Percentiles rank a stretch among this genome's conserved stretches.
phyloP scores from a whole-genome alignment of 169 alveolate species.

The Plasmodium ovale region DNA sequence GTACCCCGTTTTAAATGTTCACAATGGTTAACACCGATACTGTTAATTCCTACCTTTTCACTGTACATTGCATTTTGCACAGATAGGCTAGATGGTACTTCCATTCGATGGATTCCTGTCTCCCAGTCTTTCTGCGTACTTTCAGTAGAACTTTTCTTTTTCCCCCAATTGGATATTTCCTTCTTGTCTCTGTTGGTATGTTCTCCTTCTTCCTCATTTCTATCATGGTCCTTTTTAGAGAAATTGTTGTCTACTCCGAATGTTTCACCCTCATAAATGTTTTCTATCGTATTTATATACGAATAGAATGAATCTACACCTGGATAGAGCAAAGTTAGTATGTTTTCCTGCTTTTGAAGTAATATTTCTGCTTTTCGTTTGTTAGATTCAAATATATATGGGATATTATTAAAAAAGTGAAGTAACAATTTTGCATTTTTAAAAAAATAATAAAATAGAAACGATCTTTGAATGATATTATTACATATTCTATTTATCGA shows the following conservation, averaged over 20 bases:
- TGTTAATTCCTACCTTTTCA: background rate
- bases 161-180: background rate
- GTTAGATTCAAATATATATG: constrained; percentile 39
- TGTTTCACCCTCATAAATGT: background rate
- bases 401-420: constrained; percentile 42
- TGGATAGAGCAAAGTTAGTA: constrained; percentile 53
- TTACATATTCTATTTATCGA: background rate
- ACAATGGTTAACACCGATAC: background rate
- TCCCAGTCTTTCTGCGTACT: background rate
- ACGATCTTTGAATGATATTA: background rate
- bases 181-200: background rate
- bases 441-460: constrained; percentile 29
- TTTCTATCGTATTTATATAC: constrained; percentile 35
- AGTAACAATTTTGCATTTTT: constrained; percentile 15
- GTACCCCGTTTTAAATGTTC: background rate
- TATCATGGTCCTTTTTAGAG: background rate
- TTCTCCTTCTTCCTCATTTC: background rate
- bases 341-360: constrained; percentile 2
- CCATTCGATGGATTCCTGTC: background rate
- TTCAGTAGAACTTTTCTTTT: background rate
- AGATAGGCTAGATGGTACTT: background rate
- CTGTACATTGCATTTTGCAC: too few species aligned
- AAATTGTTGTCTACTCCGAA: background rate
- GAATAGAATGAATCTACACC: constrained; percentile 69
- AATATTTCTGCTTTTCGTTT: constrained; percentile 17